phyloP scores from a whole-genome alignment of 306 rosid genomes.

The Cucumis sativus region Cucumber_9930_V3 NC_026657.2:4607501-4608000 shows the following conservation, averaged over 20 bases:
- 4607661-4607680: conserved; percentile 52
- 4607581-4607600: conserved; percentile 75
- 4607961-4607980: conserved; percentile 9
- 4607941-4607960: conserved; percentile 7
- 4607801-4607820: conserved; percentile 72
- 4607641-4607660: conserved; percentile 56
- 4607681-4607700: conserved; percentile 61
- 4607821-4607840: conserved; percentile 2
- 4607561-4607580: conserved; percentile 46
- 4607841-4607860: not conserved
- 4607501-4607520: not conserved
- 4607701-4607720: conserved; percentile 84
- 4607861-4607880: not conserved
- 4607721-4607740: conserved; percentile 48
- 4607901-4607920: not conserved
- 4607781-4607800: conserved; percentile 24
- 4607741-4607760: conserved; percentile 44
- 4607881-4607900: not conserved
- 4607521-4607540: conserved; percentile 18
- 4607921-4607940: not conserved
- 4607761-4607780: conserved; percentile 29
- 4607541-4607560: conserved; percentile 35
- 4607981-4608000: conserved; percentile 79
- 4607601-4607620: conserved; percentile 77
- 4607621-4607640: conserved; percentile 91